phyloP scores from a whole-genome alignment of 805 yeast species.

The Candida ulmi region DNA sequence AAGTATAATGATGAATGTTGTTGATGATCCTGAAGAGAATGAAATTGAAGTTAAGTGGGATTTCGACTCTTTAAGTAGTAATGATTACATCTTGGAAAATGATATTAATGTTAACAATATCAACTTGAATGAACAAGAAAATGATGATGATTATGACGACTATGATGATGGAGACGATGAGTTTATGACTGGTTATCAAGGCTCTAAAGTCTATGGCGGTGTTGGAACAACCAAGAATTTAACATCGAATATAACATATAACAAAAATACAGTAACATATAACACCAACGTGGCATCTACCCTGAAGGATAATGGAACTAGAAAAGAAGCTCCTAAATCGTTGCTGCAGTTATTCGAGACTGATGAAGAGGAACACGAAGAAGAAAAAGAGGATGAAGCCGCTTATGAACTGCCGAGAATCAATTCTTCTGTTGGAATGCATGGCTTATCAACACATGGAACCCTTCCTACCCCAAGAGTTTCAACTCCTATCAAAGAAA shows the following conservation, averaged over 20 bases:
- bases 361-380: slow-evolving; percentile 26
- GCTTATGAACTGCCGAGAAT: slow-evolving; percentile 17
- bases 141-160: slow-evolving; percentile 13
- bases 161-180: slow-evolving; percentile 25
- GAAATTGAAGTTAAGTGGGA: slow-evolving; percentile 72
- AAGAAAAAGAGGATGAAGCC: slow-evolving; percentile 3
- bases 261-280: slow-evolving; percentile 26
- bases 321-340: slow-evolving; percentile 64
- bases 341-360: slow-evolving; percentile 66
- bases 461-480: slow-evolving; percentile 24
- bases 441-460: slow-evolving; percentile 3
- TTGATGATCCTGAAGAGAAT: slow-evolving; percentile 36
- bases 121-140: slow-evolving; percentile 17
- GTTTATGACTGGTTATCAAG: slow-evolving; percentile 22
- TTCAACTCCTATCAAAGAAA: slow-evolving; percentile 54
- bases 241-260: slow-evolving; percentile 18
- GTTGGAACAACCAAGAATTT: slow-evolving; percentile 19
- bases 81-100: slow-evolving; percentile 69
- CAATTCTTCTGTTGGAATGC: slow-evolving; percentile 16
- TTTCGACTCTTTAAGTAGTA: slow-evolving; percentile 73
- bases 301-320: slow-evolving; percentile 22
- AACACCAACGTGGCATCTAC: slow-evolving; percentile 21
- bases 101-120: slow-evolving; percentile 45
- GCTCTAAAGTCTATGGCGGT: slow-evolving; percentile 15
- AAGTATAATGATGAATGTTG: slow-evolving; percentile 35